Evolutionary conservation across 2,329 filamentous ascomycete genomes (phyloP).

Genomic region (Colletotrichum scovillei): DNA sequence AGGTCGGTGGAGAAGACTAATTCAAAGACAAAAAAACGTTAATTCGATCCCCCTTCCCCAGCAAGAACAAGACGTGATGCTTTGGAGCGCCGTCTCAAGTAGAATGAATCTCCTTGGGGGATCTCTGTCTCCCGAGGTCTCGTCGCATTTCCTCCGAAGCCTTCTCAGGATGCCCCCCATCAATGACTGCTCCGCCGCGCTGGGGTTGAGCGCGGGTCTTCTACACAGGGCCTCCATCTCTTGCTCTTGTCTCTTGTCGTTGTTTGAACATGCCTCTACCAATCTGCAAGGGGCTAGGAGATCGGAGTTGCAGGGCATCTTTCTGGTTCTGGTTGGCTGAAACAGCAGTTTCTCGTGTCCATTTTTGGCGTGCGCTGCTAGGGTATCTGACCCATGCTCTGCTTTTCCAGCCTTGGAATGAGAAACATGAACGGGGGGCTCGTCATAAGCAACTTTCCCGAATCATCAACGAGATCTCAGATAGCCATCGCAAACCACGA

Average conservation of each 20-base stretch:
- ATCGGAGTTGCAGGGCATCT: conserved; percentile 32
- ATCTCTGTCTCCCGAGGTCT: conserved; percentile 21
- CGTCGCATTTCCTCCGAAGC: conserved; percentile 22
- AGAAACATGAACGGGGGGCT: conserved; percentile 13
- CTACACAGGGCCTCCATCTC: conserved; percentile 20
- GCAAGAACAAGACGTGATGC: conserved; percentile 16
- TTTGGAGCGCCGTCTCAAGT: conserved; percentile 23
- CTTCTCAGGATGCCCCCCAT: not conserved
- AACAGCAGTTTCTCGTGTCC: conserved; percentile 38
- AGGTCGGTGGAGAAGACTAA: conserved; percentile 20
- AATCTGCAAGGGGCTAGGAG: conserved; percentile 33
- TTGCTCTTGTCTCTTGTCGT: conserved; percentile 2
- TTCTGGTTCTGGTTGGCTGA: conserved; percentile 36
- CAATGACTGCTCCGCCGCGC: not conserved
- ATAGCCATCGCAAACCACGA: conserved; percentile 21
- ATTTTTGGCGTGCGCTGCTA: conserved; percentile 33
- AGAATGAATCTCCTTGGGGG: conserved; percentile 23
- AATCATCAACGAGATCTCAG: conserved; percentile 22
- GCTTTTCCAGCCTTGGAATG: conserved; percentile 18
- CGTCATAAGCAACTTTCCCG: conserved; percentile 26
- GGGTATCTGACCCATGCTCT: conserved; percentile 29
- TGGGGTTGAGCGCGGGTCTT: conserved; percentile 13
- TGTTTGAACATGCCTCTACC: conserved; percentile 13
- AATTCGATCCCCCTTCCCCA: conserved; percentile 6
- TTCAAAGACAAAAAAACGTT: conserved; percentile 27